phyloP scores from a whole-genome alignment of 2,329 filamentous ascomycete genomes.

The Cytospora chrysosperma region DNA sequence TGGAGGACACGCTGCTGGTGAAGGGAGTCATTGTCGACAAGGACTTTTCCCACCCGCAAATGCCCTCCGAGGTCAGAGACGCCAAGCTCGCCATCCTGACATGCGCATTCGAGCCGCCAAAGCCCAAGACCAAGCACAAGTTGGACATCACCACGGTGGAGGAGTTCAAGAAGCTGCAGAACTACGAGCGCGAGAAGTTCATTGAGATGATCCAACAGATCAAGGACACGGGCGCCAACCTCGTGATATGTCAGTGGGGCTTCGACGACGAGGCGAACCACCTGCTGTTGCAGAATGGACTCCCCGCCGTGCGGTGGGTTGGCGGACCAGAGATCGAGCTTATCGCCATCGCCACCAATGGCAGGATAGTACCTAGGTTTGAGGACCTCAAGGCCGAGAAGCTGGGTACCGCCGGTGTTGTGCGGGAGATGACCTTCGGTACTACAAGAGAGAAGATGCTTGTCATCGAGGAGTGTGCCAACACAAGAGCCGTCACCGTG shows the following conservation, averaged over 20 bases:
- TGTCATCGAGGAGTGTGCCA: constrained; percentile 98
- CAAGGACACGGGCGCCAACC: constrained; percentile 94
- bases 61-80: constrained; percentile 92
- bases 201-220: constrained; percentile 98
- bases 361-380: constrained; percentile 94
- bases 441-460: constrained; percentile 99
- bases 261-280: constrained; percentile 99
- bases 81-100: constrained; percentile 97
- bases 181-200: constrained; percentile 94
- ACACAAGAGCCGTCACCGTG: constrained; percentile 91
- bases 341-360: constrained; percentile 97
- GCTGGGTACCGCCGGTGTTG: constrained; percentile 83
- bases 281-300: constrained; percentile 88
- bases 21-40: constrained; percentile 99
- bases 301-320: constrained; percentile 96
- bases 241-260: constrained; percentile 98
- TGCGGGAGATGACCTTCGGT: constrained; percentile 93
- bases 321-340: constrained; percentile 97
- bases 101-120: constrained; percentile 96
- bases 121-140: constrained; percentile 99
- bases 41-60: constrained; percentile 99
- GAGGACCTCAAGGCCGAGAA: constrained; percentile 91
- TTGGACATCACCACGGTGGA: constrained; percentile 95
- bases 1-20: constrained; percentile 92
- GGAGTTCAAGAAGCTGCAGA: constrained; percentile 97